Conservation (phyloP, 306 rosid genomes). For the Mucuna pruriens region DNA sequence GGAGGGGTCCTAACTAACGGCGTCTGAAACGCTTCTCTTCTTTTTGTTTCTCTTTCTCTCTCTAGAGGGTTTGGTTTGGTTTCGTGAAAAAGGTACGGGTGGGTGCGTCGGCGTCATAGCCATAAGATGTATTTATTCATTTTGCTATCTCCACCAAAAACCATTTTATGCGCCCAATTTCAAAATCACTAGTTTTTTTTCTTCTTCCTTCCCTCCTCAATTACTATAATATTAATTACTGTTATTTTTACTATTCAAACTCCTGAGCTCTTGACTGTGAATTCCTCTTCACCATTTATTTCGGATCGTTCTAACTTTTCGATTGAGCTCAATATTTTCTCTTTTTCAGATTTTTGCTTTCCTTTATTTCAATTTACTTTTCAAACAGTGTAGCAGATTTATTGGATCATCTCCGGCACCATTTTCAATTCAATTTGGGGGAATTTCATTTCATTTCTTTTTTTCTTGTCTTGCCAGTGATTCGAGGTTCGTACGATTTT, state of each 20-base stretch:
- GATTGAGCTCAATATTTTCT: neutral
- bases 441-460: neutral
- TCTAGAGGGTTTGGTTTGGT: neutral
- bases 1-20: neutral
- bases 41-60: neutral
- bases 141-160: neutral
- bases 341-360: neutral
- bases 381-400: neutral
- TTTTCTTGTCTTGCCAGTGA: neutral
- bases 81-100: slow-evolving; percentile 21
- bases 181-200: neutral
- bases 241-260: neutral
- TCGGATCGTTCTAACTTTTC: slow-evolving; percentile 49
- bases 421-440: neutral
- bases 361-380: slow-evolving; percentile 10
- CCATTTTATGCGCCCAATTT: neutral
- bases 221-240: neutral
- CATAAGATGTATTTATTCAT: neutral
- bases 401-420: neutral
- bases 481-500: slow-evolving; percentile 36
- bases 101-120: neutral
- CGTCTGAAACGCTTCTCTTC: slow-evolving; percentile 10
- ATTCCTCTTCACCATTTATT: slow-evolving; percentile 38
- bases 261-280: slow-evolving; percentile 26
- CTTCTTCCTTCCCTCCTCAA: neutral